phyloP scores from a whole-genome alignment of 495 filamentous ascomycete species.

The Chaetomidium leptoderma region DNA sequence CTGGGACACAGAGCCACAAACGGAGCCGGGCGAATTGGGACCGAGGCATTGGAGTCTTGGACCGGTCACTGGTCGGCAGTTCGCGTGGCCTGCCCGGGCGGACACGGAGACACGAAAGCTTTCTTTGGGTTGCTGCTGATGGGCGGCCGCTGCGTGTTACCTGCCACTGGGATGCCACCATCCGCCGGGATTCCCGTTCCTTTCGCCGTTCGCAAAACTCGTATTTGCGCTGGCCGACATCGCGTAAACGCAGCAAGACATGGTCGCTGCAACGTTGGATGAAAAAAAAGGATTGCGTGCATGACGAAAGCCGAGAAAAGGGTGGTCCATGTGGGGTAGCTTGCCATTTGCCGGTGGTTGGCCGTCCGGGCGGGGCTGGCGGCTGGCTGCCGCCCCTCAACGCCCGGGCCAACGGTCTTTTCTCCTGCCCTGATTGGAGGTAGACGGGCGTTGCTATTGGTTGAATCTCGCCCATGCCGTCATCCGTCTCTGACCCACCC shows the following conservation, averaged over 20 bases:
- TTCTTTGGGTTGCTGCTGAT: not conserved
- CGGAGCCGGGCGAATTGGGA: constrained; percentile 3
- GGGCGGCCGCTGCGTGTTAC: constrained; percentile 5
- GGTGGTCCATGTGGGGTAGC: not conserved
- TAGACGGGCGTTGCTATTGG: not conserved
- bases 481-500: too few species aligned
- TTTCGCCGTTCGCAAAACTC: not conserved
- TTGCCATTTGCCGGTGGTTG: constrained; percentile 4
- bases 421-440: constrained; percentile 12
- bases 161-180: constrained; percentile 3
- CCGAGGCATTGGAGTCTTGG: not conserved
- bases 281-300: not conserved
- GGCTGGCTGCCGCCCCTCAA: not conserved
- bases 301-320: not conserved
- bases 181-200: not conserved
- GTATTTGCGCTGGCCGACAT: constrained; percentile 4
- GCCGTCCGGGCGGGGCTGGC: too few species aligned
- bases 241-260: not conserved
- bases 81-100: not conserved
- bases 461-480: not conserved
- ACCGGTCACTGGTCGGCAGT: not conserved
- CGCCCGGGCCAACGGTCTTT: not conserved
- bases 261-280: constrained; percentile 3
- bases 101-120: not conserved
- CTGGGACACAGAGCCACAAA: not conserved